Conservation (phyloP, 2,329 filamentous ascomycete species). For the Penicillium sumatraense region DNA sequence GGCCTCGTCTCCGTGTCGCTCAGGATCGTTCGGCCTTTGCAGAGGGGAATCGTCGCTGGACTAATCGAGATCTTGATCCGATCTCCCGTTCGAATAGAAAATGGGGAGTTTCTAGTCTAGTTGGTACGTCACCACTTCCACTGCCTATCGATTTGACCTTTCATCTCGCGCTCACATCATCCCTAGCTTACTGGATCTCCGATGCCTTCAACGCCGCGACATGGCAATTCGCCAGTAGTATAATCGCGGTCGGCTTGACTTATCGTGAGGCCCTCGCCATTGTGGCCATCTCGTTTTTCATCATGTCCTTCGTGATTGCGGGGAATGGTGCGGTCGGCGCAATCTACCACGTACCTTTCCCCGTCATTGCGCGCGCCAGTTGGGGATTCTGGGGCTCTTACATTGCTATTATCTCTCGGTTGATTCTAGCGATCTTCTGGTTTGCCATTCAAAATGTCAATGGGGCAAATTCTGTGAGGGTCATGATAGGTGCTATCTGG, state of each 20-base stretch:
- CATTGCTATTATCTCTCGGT: conserved; percentile 58
- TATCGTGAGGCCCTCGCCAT: conserved; percentile 58
- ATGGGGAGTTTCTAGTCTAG: conserved; percentile 52
- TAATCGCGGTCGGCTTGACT: conserved; percentile 57
- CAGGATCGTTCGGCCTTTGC: conserved; percentile 54
- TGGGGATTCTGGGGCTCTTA: conserved; percentile 64
- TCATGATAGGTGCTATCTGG: conserved; percentile 60
- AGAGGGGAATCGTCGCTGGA: conserved; percentile 49
- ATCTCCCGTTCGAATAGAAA: conserved; percentile 49
- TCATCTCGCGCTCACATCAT: not conserved
- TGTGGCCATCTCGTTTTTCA: conserved; percentile 56
- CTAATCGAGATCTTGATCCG: conserved; percentile 56
- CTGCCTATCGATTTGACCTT: not conserved
- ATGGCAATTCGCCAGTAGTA: conserved; percentile 58
- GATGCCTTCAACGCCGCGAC: conserved; percentile 59
- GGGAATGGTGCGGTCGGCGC: conserved; percentile 61
- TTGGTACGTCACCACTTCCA: conserved; percentile 37
- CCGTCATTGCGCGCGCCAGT: conserved; percentile 59
- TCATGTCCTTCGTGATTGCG: conserved; percentile 64
- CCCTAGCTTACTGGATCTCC: conserved; percentile 55
- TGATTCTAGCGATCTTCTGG: conserved; percentile 64
- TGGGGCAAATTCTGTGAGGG: conserved; percentile 59
- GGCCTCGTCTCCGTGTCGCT: conserved; percentile 49
- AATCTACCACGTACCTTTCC: conserved; percentile 60
- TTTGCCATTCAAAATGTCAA: conserved; percentile 70